Conservation (phyloP, 768 basidiomycete genomes). For the Suillus fuscotomentosus region DNA sequence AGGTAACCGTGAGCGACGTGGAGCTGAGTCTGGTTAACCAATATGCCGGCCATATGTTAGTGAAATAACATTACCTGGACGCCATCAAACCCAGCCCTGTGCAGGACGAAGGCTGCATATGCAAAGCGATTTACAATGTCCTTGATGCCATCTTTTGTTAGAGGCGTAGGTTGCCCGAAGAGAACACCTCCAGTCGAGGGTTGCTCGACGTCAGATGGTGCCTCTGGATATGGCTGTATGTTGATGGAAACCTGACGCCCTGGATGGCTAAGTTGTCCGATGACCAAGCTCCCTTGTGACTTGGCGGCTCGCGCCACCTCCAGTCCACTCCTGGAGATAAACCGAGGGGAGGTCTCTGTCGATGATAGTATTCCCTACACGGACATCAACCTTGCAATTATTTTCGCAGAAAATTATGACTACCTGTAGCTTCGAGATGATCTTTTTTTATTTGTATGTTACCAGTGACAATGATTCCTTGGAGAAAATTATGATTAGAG, state of each 20-base stretch:
- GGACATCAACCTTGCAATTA: neutral
- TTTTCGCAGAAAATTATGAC: neutral
- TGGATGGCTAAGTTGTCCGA: slow-evolving; percentile 33
- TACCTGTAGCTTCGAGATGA: slow-evolving; percentile 34
- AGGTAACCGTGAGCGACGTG: slow-evolving; percentile 45
- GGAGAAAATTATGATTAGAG: slow-evolving; percentile 7
- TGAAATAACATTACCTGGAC: slow-evolving; percentile 37
- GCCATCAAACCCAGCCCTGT: slow-evolving; percentile 67
- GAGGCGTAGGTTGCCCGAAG: slow-evolving; percentile 31
- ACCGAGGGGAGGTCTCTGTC: slow-evolving; percentile 25
- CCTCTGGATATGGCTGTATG: slow-evolving; percentile 34
- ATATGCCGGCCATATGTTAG: neutral
- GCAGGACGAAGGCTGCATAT: slow-evolving; percentile 51
- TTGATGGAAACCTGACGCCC: slow-evolving; percentile 34
- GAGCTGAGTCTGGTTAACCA: slow-evolving; percentile 24
- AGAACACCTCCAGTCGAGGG: slow-evolving; percentile 30
- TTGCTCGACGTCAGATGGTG: slow-evolving; percentile 33
- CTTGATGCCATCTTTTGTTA: slow-evolving; percentile 47
- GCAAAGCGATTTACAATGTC: slow-evolving; percentile 52
- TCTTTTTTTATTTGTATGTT: slow-evolving; percentile 35
- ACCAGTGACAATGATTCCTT: slow-evolving; percentile 32
- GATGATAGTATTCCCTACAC: slow-evolving; percentile 31
- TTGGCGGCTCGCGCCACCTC: slow-evolving; percentile 31
- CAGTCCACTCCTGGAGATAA: slow-evolving; percentile 20
- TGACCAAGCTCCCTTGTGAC: slow-evolving; percentile 26